Percentiles rank a stretch among this genome's conserved stretches.
Evolutionary conservation across 2,329 filamentous ascomycete species (phyloP).

Genomic region (Parastagonospora nodorum): DNA sequence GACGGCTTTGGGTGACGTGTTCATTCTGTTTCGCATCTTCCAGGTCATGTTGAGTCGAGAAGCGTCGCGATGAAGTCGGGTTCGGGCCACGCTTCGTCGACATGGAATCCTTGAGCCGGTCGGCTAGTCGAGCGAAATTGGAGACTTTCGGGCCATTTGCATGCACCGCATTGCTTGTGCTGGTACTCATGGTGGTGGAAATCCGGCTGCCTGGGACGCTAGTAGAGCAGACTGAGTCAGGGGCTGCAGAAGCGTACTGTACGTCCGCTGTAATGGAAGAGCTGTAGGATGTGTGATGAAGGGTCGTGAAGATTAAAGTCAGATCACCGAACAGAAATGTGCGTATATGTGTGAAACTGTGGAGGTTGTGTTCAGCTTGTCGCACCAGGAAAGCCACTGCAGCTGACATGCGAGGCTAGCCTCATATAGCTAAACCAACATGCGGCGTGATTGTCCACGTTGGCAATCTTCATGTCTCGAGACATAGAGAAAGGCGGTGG

Average conservation of each 20-base stretch:
- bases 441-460: too few species aligned
- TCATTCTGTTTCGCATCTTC: background rate
- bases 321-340: background rate
- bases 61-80: conserved; percentile 2
- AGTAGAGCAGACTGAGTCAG: background rate
- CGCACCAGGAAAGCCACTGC: too few species aligned
- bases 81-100: conserved; percentile 17
- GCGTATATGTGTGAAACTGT: too few species aligned
- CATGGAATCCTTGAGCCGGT: conserved; percentile 15
- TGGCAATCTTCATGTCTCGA: too few species aligned
- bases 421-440: too few species aligned
- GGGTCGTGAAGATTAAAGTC: background rate
- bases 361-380: too few species aligned
- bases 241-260: background rate
- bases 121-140: conserved; percentile 18
- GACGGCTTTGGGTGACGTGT: conserved; percentile 9
- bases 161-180: background rate
- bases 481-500: too few species aligned
- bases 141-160: conserved; percentile 2
- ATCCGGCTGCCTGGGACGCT: background rate
- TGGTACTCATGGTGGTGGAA: conserved; percentile 1
- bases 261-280: background rate
- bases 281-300: background rate
- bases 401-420: background rate
- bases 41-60: conserved; percentile 2